Conservation (phyloP, 495 filamentous ascomycete genomes). For the Penicillium salamii region DNA sequence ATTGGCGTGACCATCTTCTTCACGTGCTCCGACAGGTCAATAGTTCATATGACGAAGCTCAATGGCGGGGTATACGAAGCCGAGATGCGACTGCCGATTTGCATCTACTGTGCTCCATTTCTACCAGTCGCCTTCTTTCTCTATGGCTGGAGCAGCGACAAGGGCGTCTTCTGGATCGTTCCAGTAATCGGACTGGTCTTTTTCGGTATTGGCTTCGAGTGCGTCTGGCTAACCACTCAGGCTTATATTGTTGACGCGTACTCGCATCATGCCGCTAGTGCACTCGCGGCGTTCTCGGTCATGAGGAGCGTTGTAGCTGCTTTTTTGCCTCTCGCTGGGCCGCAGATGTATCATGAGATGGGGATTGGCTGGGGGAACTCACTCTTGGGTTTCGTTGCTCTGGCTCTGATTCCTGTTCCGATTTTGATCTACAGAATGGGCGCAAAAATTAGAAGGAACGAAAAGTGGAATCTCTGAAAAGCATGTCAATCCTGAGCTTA, state of each 20-base stretch:
- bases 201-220: slow-evolving; percentile 10
- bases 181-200: slow-evolving; percentile 50
- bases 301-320: slow-evolving; percentile 4
- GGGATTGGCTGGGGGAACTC: slow-evolving; percentile 58
- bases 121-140: slow-evolving; percentile 64
- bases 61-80: slow-evolving; percentile 16
- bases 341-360: slow-evolving; percentile 49
- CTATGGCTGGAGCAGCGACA: slow-evolving; percentile 60
- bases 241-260: slow-evolving; percentile 63
- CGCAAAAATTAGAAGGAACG: too few species aligned
- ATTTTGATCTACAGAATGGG: slow-evolving; percentile 37
- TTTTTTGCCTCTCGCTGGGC: slow-evolving; percentile 25
- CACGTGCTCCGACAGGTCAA: background rate
- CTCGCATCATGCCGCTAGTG: slow-evolving; percentile 55
- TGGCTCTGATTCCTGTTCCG: slow-evolving; percentile 49
- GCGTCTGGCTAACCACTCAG: slow-evolving; percentile 6
- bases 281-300: slow-evolving; percentile 34
- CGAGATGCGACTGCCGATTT: slow-evolving; percentile 20
- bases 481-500: too few species aligned
- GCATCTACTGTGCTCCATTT: slow-evolving; percentile 31
- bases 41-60: background rate
- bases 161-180: slow-evolving; percentile 56
- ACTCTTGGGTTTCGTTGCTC: slow-evolving; percentile 52
- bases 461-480: too few species aligned
- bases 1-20: background rate